Evolutionary conservation across 495 filamentous ascomycete genomes (phyloP).

Genomic region (Penicillium macrosclerotiorum): DNA sequence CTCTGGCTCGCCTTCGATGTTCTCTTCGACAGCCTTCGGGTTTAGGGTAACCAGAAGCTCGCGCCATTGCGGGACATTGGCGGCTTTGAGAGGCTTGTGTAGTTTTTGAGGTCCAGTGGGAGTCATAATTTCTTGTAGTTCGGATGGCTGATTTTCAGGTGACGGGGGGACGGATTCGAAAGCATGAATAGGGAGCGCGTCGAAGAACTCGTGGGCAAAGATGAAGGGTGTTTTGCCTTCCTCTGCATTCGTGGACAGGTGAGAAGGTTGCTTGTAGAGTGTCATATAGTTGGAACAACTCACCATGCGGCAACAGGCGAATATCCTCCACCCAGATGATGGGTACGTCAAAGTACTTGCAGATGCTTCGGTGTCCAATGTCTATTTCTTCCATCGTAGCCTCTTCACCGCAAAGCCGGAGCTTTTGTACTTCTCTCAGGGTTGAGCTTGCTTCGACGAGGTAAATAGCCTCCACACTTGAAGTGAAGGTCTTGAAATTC

Average conservation of each 20-base stretch:
- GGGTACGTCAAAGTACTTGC: slow-evolving; percentile 68
- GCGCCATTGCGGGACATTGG: slow-evolving; percentile 69
- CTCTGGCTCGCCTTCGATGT: slow-evolving; percentile 55
- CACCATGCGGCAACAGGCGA: slow-evolving; percentile 71
- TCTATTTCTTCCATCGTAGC: slow-evolving; percentile 66
- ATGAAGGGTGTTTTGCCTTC: slow-evolving; percentile 80
- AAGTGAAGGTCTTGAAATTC: slow-evolving; percentile 74
- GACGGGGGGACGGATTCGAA: slow-evolving; percentile 69
- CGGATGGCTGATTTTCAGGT: slow-evolving; percentile 30
- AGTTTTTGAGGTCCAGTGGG: slow-evolving; percentile 45
- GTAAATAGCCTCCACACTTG: slow-evolving; percentile 79
- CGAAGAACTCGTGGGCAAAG: slow-evolving; percentile 96
- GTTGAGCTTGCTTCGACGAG: slow-evolving; percentile 84
- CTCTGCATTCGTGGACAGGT: slow-evolving; percentile 18
- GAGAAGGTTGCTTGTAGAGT: not conserved
- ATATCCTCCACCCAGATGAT: slow-evolving; percentile 93
- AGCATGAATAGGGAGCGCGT: slow-evolving; percentile 95
- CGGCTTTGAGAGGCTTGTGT: slow-evolving; percentile 41
- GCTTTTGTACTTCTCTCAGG: slow-evolving; percentile 72
- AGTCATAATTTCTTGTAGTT: slow-evolving; percentile 42
- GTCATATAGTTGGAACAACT: slow-evolving; percentile 7
- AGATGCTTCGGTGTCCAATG: slow-evolving; percentile 70
- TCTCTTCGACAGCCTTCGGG: slow-evolving; percentile 51
- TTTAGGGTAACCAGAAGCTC: slow-evolving; percentile 77
- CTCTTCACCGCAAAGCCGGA: slow-evolving; percentile 76